Evolutionary conservation across 23 red algal genomes (phyloP).

Genomic region (Gracilaria gracilis): DNA sequence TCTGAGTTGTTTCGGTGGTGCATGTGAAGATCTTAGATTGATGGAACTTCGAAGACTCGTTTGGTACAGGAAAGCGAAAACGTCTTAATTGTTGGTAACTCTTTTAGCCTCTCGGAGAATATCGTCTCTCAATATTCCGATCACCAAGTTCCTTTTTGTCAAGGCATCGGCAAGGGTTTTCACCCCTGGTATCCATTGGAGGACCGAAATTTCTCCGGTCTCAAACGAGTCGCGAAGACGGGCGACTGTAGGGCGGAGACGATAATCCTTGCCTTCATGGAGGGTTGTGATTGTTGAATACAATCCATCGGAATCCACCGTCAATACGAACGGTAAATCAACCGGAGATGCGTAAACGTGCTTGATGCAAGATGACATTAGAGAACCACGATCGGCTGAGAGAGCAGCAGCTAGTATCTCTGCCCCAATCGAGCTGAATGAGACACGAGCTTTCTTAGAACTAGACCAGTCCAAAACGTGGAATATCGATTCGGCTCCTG

Average conservation of each 20-base stretch:
- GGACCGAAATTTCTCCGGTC: not conserved
- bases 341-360: not conserved
- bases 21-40: too few relatives aligned
- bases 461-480: conserved; percentile 48
- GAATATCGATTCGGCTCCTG: not conserved
- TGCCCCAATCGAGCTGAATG: conserved; percentile 28
- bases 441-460: conserved; percentile 10
- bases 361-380: not conserved
- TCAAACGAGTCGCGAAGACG: conserved; percentile 44
- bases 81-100: too few relatives aligned
- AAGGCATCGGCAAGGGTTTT: conserved; percentile 37
- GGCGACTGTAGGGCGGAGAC: conserved; percentile 20
- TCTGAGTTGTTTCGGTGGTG: too few relatives aligned
- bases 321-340: not conserved
- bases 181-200: conserved; percentile 4
- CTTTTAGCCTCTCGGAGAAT: too few relatives aligned
- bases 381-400: conserved; percentile 20
- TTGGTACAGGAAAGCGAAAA: too few relatives aligned
- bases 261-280: conserved; percentile 48
- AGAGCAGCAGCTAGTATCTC: conserved; percentile 37
- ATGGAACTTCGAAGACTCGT: too few relatives aligned
- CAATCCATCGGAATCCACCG: conserved; percentile 41
- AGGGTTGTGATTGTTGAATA: conserved; percentile 37
- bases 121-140: not conserved
- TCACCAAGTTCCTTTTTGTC: not conserved